These are phyloP conservation scores for Ophiostoma populinum DNA, from an alignment of 2,329 filamentous ascomycete species.

Conservation along the genomic window DNA sequence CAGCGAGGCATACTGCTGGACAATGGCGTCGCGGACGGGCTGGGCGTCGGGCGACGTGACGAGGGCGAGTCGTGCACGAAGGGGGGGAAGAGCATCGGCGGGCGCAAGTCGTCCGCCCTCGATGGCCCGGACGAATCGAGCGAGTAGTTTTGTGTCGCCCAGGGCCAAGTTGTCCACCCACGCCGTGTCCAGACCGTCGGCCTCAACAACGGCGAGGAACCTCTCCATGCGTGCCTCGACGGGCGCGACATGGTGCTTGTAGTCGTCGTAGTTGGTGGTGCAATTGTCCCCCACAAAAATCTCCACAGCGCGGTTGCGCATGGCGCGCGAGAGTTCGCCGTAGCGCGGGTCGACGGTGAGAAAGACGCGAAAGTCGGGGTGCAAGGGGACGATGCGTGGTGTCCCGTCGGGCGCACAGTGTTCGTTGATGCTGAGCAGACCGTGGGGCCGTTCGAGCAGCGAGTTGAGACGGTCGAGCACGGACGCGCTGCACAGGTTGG, in stretches of 20 bases:
- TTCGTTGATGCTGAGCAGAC: slow-evolving; percentile 80
- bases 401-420: slow-evolving; percentile 71
- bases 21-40: slow-evolving; percentile 19
- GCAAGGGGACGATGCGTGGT: slow-evolving; percentile 62
- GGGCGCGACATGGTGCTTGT: slow-evolving; percentile 24
- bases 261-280: slow-evolving; percentile 14
- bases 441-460: slow-evolving; percentile 67
- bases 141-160: slow-evolving; percentile 24
- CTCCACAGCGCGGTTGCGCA: slow-evolving; percentile 89
- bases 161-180: slow-evolving; percentile 32
- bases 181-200: slow-evolving; percentile 20
- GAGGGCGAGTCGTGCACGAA: slow-evolving; percentile 13
- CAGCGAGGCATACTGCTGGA: slow-evolving; percentile 12
- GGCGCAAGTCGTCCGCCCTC: background rate
- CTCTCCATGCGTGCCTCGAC: slow-evolving; percentile 33
- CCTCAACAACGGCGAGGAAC: slow-evolving; percentile 22
- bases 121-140: slow-evolving; percentile 9
- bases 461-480: slow-evolving; percentile 92
- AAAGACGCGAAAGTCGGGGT: slow-evolving; percentile 80
- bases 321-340: slow-evolving; percentile 85
- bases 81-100: slow-evolving; percentile 2
- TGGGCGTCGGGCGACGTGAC: slow-evolving; percentile 16
- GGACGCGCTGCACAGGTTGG: slow-evolving; percentile 88
- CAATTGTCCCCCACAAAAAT: slow-evolving; percentile 46
- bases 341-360: slow-evolving; percentile 83